Percentiles rank a stretch among this genome's conserved stretches.
phyloP scores from a whole-genome alignment of 2,329 filamentous ascomycete genomes.

The Septoria linicola region DNA sequence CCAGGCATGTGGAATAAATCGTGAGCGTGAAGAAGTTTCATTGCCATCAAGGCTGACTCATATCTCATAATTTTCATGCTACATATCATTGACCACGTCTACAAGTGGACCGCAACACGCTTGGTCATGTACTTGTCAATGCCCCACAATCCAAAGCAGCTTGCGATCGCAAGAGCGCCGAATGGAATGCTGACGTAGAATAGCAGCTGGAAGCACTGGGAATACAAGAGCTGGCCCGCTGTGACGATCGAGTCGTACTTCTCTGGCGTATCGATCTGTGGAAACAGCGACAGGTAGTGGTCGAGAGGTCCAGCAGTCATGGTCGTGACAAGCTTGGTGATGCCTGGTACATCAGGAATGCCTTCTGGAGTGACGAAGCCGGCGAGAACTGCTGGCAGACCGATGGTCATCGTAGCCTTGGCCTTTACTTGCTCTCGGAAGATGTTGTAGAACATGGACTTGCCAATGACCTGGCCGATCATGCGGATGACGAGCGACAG shows the following conservation, averaged over 20 bases:
- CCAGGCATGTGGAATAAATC: too few species aligned
- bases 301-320: constrained; percentile 22
- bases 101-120: constrained; percentile 19
- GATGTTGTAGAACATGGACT: constrained; percentile 50
- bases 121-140: constrained; percentile 24
- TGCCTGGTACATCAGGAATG: constrained; percentile 5
- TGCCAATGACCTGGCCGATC: constrained; percentile 61
- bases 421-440: constrained; percentile 43
- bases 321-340: constrained; percentile 16
- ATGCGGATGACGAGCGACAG: constrained; percentile 66
- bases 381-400: constrained; percentile 20
- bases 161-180: constrained; percentile 19
- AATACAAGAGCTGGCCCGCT: constrained; percentile 26
- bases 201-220: constrained; percentile 24
- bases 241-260: constrained; percentile 11
- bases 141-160: constrained; percentile 22
- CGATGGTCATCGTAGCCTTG: constrained; percentile 47
- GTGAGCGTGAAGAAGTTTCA: too few species aligned
- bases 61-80: not conserved
- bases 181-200: constrained; percentile 26
- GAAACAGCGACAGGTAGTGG: constrained; percentile 21
- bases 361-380: constrained; percentile 6
- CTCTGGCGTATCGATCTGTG: constrained; percentile 19
- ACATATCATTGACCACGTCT: not conserved
- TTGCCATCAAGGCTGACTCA: not conserved